Evolutionary conservation across 768 basidiomycete genomes (phyloP).

Genomic region (Tylopilus cervinicoccineus): DNA sequence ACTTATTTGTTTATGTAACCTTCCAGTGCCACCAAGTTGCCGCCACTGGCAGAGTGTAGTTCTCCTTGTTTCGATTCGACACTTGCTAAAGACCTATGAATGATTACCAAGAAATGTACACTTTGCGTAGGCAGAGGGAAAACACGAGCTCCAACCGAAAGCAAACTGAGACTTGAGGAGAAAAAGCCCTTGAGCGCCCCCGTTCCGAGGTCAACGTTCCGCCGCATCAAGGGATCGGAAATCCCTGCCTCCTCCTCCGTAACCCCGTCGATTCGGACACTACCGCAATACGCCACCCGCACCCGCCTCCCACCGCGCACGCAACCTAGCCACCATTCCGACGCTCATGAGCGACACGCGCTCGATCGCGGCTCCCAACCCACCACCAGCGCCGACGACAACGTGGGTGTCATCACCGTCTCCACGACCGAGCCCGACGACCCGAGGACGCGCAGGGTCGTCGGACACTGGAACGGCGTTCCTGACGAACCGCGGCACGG

Average conservation of each 20-base stretch:
- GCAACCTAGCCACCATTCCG: conserved; percentile 20
- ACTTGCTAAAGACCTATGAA: neutral
- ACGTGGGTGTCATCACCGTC: neutral
- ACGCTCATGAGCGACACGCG: neutral
- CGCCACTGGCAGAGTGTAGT: too few species aligned
- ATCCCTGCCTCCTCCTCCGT: too few species aligned
- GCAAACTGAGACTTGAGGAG: neutral
- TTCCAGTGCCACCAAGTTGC: too few species aligned
- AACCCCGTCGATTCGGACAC: too few species aligned
- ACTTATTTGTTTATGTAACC: too few species aligned
- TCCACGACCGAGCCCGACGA: neutral
- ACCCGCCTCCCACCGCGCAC: conserved; percentile 18
- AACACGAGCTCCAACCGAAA: neutral
- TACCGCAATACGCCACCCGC: neutral
- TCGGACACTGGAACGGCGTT: conserved; percentile 3
- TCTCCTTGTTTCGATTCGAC: neutral
- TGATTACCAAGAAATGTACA: neutral
- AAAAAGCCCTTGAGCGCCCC: too few species aligned
- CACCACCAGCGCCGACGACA: neutral
- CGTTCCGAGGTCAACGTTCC: too few species aligned
- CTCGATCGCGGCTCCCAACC: neutral
- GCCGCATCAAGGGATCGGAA: too few species aligned
- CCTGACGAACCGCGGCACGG: neutral
- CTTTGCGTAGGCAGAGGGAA: neutral
- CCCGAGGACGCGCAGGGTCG: neutral